These are phyloP conservation scores for Fraxinus pennsylvanica DNA, from an alignment of 257 asterid species.

Conservation along the genomic window DNA sequence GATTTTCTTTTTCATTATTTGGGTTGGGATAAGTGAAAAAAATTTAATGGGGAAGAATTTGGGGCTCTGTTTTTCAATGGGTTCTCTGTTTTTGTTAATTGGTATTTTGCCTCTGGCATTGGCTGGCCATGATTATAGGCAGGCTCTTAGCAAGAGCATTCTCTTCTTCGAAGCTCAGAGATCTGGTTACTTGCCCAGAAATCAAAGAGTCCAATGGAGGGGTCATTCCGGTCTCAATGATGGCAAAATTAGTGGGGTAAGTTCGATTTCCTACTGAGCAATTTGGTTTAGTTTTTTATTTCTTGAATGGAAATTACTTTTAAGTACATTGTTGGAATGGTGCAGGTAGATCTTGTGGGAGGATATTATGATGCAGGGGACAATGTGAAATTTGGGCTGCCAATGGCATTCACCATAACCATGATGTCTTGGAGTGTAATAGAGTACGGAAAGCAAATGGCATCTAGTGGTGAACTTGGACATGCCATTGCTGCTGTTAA, in stretches of 20 bases:
- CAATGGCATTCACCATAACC: conserved; percentile 81
- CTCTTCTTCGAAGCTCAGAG: conserved; percentile 81
- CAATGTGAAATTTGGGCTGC: conserved; percentile 78
- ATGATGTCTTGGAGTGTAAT: conserved; percentile 76
- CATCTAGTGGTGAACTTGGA: conserved; percentile 52
- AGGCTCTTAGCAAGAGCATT: conserved; percentile 61
- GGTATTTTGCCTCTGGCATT: conserved; percentile 36
- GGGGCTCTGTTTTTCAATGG: conserved; percentile 34
- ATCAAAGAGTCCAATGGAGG: conserved; percentile 73
- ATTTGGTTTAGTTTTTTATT: neutral
- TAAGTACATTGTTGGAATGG: neutral
- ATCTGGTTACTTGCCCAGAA: conserved; percentile 69
- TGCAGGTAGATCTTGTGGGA: conserved; percentile 77
- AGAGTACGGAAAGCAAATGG: conserved; percentile 67
- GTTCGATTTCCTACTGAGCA: neutral
- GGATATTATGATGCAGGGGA: conserved; percentile 95
- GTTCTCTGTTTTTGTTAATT: conserved; percentile 41
- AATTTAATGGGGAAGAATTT: conserved; percentile 26
- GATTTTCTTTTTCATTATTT: conserved; percentile 22
- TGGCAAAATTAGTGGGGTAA: conserved; percentile 67
- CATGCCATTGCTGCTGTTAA: conserved; percentile 68
- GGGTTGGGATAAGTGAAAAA: neutral
- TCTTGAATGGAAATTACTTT: neutral
- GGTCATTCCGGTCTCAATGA: conserved; percentile 70
- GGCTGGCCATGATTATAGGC: conserved; percentile 60